Conservation (phyloP, 139 green algal species). For the Parachlorella kessleri region DNA sequence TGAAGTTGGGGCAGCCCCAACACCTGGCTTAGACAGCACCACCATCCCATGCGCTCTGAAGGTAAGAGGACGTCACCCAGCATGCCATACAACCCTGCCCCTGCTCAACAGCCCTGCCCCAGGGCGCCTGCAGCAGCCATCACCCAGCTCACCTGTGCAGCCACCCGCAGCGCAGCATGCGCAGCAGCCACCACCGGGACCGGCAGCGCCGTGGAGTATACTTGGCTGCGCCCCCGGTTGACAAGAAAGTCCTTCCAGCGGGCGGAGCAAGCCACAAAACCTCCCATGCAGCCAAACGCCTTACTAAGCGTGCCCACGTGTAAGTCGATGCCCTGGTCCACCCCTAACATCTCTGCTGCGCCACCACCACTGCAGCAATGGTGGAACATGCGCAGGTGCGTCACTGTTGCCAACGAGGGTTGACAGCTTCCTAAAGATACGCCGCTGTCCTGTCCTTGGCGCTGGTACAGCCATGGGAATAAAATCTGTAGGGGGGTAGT, state of each 20-base stretch:
- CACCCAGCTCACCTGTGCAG: conserved; percentile 42
- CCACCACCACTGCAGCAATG: conserved; percentile 71
- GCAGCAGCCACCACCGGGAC: conserved; percentile 81
- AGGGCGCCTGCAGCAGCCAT: too few relatives aligned
- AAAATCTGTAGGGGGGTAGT: too few relatives aligned
- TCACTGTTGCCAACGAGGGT: too few relatives aligned
- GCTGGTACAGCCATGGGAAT: too few relatives aligned
- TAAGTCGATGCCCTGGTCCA: conserved; percentile 78
- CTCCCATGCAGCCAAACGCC: conserved; percentile 82
- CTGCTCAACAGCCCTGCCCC: too few relatives aligned
- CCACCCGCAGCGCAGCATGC: conserved; percentile 64
- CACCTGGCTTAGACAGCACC: not conserved
- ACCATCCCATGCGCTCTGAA: too few relatives aligned
- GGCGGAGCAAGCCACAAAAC: conserved; percentile 81
- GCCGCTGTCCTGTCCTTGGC: too few relatives aligned
- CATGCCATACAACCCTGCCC: too few relatives aligned
- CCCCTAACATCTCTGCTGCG: conserved; percentile 57
- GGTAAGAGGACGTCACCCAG: too few relatives aligned
- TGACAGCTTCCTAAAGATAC: too few relatives aligned
- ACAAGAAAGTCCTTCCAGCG: conserved; percentile 70
- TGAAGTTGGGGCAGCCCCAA: not conserved
- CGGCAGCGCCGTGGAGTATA: conserved; percentile 89
- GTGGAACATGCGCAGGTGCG: too few relatives aligned
- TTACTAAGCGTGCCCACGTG: conserved; percentile 96
- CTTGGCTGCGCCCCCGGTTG: conserved; percentile 66